Evolutionary conservation across 164 flowering plant genomes (phyloP), one percentile per base, ranked within the genome.

Genomic region (Vitis riparia): DNA sequence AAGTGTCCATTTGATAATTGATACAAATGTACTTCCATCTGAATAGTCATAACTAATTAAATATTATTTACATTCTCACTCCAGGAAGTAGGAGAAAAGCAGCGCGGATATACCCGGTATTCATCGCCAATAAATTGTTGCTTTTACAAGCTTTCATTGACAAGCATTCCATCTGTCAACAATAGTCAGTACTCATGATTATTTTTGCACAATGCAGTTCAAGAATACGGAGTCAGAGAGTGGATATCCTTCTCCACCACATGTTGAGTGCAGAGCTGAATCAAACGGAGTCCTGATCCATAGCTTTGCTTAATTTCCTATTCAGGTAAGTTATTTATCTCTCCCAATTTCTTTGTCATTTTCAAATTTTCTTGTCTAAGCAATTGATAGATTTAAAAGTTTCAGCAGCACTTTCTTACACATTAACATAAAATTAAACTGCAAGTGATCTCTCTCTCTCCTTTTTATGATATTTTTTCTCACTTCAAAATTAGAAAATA

Each of bases 201-300:
- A 27, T 65, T 69, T 63, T 60, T 60, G 30, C 12, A 44, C 27
- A 9, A 5, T 78, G 63, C 89, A 94, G 98, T 62, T 70, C 89
- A 12, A 94, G 91, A 73, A 69, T 87, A 15, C 78, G 97, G 55
- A 92, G 92, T 76, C 94, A 82, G 60, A 84, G 90, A 70, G 91
- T 94, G 62, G 97, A 94, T 73, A 57, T 63, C 9, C 95, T 94
- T 68, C 97, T 94, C 53, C 99, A 94, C 83, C 95, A 80, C 49
- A 94, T 94, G 86, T 73, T 94, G 75, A 88, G 99, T 63, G 73
- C 91, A 15, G 99, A 94, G 80, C 82, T 94, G 71, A 62, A 67
- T 66, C 56, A 83, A 73, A 63, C 72, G 9, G 63, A 71, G 27
- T 32, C 57, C 63, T 47, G 52, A 60, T 12, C 7, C 76, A 14